Base-by-base conservation (phyloP, 2,329 filamentous ascomycete species). In the Alternaria burnsii region DNA sequence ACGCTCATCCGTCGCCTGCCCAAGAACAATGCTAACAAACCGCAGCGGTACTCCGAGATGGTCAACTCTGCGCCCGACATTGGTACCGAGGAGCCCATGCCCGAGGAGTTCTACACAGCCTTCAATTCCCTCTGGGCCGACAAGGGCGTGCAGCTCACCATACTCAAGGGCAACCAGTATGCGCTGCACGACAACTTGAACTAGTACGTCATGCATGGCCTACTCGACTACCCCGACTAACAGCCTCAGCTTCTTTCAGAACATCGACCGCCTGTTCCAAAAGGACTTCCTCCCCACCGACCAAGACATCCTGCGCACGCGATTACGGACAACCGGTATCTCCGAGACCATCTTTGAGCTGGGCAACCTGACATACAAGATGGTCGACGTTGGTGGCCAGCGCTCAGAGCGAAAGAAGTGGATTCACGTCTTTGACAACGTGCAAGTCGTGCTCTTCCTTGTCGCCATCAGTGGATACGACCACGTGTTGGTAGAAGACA, bases 401-500 rank as follows among this genome's bases (percentile, higher is more conserved):
- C 86, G 93, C 71, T 97, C 93, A 28, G 93, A 97, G 80, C 90
- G 93, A 64, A 97, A 97, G 86, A 97, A 97, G 84, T 97, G 93
- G 93, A 97, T 97, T 65, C 93, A 97, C 78, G 95, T 93, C 76
- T 97, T 97, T 76, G 93, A 97, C 78, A 95, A 95, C 67, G 93
- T 97, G 64, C 93, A 95, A 74, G 94, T 92, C 69, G 85, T 98
- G 55, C 84, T 98, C 41, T 98, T 98, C 81, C 86, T 98, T 68
- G 94, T 97, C 53, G 94, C 94, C 48, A 94, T 98, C 71, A 97
- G 93, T 66, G 94, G 94, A 61, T 98, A 97, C 78, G 94, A 98
- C 76, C 95, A 98, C 79, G 97, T 94, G 73, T 83, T 98, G 50
- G 93, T 97, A 4, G 94, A 98, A 81, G 94, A 98, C 78, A 94